phyloP scores from a whole-genome alignment of 768 basidiomycete species.

The Kwoniella heveanensis region DNA sequence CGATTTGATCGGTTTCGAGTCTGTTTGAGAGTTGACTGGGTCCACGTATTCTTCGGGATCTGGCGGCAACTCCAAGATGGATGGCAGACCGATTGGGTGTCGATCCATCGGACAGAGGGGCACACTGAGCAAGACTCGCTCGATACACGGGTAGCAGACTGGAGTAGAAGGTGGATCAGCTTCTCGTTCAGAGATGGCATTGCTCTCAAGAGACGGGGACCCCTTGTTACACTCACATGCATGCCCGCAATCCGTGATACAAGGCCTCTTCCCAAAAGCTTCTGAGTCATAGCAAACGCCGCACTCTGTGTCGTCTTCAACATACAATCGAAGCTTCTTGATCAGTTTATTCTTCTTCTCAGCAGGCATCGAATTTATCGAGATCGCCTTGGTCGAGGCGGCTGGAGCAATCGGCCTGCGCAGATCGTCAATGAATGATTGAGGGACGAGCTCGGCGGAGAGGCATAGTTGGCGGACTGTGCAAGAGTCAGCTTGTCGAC shows the following conservation, averaged over 20 bases:
- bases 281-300: conserved; percentile 33
- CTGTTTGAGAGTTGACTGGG: conserved; percentile 21
- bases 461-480: conserved; percentile 50
- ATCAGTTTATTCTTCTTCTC: conserved; percentile 34
- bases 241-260: conserved; percentile 49
- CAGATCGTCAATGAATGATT: conserved; percentile 42
- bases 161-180: neutral
- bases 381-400: conserved; percentile 16
- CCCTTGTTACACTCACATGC: conserved; percentile 27
- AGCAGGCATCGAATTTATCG: conserved; percentile 18
- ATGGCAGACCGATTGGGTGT: conserved; percentile 30
- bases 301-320: conserved; percentile 45
- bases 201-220: neutral
- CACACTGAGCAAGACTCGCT: conserved; percentile 22
- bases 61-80: conserved; percentile 38
- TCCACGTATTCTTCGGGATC: conserved; percentile 27
- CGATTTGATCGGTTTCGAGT: conserved; percentile 57
- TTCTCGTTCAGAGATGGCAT: neutral
- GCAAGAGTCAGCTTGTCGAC: neutral
- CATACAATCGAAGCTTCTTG: conserved; percentile 31
- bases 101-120: conserved; percentile 42
- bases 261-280: conserved; percentile 23
- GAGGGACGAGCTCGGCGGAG: conserved; percentile 37
- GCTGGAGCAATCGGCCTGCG: conserved; percentile 17
- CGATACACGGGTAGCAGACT: conserved; percentile 45